Evolutionary conservation across 106 monocot species (phyloP).

Genomic region (Dendrobium chrysotoxum): DNA sequence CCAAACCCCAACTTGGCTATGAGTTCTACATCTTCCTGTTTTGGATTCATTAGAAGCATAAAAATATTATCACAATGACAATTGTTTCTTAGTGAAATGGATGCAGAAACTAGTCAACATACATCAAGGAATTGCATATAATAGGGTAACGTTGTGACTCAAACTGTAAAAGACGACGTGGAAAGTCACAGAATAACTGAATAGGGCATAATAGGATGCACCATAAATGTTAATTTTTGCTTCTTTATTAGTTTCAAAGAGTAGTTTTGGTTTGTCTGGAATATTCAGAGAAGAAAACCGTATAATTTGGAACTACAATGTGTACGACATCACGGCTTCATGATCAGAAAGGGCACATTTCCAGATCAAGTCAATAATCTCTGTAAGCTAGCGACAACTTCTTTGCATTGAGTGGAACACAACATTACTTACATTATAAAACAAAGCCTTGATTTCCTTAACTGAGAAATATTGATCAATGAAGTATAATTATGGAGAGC

Average conservation of each 20-base stretch:
- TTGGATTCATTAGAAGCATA: background rate
- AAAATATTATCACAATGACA: background rate
- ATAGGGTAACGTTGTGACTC: background rate
- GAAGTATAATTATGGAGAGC: background rate
- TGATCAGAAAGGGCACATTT: too few relatives aligned
- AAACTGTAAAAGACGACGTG: background rate
- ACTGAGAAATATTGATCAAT: background rate
- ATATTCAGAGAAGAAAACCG: background rate
- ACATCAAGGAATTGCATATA: background rate
- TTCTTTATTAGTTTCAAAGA: background rate
- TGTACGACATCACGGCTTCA: too few relatives aligned
- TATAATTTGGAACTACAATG: too few relatives aligned
- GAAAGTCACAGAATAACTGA: background rate
- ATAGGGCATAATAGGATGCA: background rate
- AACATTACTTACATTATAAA: background rate
- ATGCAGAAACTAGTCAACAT: background rate
- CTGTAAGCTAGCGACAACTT: too few relatives aligned
- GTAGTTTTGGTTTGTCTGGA: background rate
- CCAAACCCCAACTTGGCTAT: slow-evolving; percentile 74
- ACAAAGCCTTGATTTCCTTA: background rate
- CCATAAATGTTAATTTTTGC: background rate
- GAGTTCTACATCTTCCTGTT: slow-evolving; percentile 90
- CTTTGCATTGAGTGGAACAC: background rate
- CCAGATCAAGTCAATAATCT: too few relatives aligned
- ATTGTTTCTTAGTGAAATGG: background rate